Conservation (phyloP, 495 filamentous ascomycete species). For the Articulospora tetracladia region DNA sequence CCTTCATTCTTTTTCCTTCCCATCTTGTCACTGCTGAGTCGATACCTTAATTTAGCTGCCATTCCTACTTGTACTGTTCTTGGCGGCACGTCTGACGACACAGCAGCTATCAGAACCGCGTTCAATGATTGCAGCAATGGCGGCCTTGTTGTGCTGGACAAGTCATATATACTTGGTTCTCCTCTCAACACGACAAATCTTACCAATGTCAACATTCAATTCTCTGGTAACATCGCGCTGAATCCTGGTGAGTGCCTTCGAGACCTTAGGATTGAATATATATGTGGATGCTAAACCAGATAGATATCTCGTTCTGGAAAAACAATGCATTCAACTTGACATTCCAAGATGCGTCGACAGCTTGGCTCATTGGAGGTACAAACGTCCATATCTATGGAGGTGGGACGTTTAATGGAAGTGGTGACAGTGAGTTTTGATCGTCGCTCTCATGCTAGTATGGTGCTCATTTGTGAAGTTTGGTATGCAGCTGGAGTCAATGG, state of each 20-base stretch:
- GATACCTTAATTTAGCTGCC: not conserved
- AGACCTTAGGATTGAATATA: not conserved
- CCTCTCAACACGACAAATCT: not conserved
- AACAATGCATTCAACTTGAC: not conserved
- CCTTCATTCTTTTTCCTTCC: not conserved
- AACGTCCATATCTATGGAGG: not conserved
- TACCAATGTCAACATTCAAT: not conserved
- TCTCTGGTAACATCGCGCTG: not conserved
- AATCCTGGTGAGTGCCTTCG: not conserved
- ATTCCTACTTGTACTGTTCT: not conserved
- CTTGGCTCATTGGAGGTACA: not conserved
- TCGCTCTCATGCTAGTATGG: not conserved
- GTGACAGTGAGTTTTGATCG: not conserved
- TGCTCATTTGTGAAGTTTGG: not conserved
- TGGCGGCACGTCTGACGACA: not conserved
- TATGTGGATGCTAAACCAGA: not conserved
- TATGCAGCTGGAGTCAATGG: not conserved
- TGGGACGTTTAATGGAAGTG: not conserved
- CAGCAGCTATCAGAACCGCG: not conserved
- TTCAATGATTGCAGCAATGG: not conserved
- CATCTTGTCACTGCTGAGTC: not conserved
- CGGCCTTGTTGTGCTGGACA: not conserved
- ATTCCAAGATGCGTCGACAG: not conserved
- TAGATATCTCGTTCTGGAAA: not conserved
- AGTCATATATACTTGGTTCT: not conserved